Conservation (phyloP, 2,329 filamentous ascomycete genomes). For the Neofusicoccum cordaticola region DNA sequence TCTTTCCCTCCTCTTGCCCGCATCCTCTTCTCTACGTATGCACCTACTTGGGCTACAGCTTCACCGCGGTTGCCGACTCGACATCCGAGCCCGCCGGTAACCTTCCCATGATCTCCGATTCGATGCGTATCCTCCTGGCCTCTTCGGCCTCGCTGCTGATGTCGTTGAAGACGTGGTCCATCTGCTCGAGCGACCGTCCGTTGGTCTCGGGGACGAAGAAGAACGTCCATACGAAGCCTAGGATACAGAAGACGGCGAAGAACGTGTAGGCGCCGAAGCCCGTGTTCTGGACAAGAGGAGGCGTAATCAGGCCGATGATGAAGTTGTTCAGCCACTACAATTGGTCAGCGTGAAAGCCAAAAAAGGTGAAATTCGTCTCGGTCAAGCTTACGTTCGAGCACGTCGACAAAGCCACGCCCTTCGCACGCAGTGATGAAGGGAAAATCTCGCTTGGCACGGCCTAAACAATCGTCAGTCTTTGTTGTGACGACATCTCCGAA, state of each 20-base stretch:
- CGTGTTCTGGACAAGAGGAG: slow-evolving; percentile 59
- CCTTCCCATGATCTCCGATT: slow-evolving; percentile 22
- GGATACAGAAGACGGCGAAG: slow-evolving; percentile 36
- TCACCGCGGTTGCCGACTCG: slow-evolving; percentile 4
- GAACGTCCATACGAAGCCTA: slow-evolving; percentile 36
- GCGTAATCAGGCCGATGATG: slow-evolving; percentile 64
- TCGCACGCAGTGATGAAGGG: slow-evolving; percentile 58
- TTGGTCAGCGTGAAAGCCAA: not conserved
- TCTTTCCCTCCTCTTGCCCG: not conserved
- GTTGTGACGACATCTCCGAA: too few relatives aligned
- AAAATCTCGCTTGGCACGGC: slow-evolving; percentile 60
- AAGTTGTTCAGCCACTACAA: slow-evolving; percentile 60
- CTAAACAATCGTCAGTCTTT: slow-evolving; percentile 18
- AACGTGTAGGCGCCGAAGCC: slow-evolving; percentile 45
- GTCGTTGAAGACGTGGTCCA: slow-evolving; percentile 39
- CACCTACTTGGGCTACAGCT: not conserved
- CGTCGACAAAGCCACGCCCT: slow-evolving; percentile 64
- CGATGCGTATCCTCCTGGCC: slow-evolving; percentile 30
- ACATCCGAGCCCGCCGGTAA: not conserved
- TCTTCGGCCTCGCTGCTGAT: slow-evolving; percentile 32
- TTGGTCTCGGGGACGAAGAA: slow-evolving; percentile 37
- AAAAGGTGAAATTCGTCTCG: slow-evolving; percentile 39
- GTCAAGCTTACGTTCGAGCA: slow-evolving; percentile 46
- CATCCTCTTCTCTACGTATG: not conserved
- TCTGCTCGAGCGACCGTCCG: slow-evolving; percentile 35